Conservation (phyloP, 1,284 basidiomycete genomes). For the Apiotrichum siamense region DNA sequence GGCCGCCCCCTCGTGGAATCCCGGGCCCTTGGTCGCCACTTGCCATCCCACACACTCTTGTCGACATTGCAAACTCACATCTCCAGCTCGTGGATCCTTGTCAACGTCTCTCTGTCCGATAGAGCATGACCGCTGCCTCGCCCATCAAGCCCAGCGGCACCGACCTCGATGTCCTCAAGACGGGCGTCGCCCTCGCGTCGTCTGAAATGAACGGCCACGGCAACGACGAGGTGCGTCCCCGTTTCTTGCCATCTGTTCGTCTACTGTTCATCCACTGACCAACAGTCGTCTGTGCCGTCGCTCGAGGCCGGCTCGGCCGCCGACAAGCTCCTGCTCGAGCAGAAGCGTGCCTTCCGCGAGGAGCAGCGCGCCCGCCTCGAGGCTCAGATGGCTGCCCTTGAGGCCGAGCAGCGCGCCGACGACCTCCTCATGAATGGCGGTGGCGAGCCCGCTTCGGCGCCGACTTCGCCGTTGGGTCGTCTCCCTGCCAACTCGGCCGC, state of each 20-base stretch:
- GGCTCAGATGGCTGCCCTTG: slow-evolving; percentile 84
- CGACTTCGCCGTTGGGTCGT: slow-evolving; percentile 32
- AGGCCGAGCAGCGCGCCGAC: slow-evolving; percentile 77
- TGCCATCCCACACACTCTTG: not conserved
- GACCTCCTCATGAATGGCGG: slow-evolving; percentile 53
- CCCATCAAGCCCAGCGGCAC: slow-evolving; percentile 26
- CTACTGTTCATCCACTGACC: not conserved
- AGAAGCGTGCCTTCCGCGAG: slow-evolving; percentile 77
- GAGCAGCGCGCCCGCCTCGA: slow-evolving; percentile 84
- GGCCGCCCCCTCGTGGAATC: no score
- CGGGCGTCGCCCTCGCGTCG: slow-evolving; percentile 7
- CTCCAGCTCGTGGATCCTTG: slow-evolving; percentile 15
- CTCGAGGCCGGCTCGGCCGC: slow-evolving; percentile 6
- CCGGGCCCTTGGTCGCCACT: not conserved
- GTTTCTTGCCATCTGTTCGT: not conserved
- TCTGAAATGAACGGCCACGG: slow-evolving; percentile 32
- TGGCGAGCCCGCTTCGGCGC: slow-evolving; percentile 34
- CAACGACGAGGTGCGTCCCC: slow-evolving; percentile 32
- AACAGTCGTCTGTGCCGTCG: no score
- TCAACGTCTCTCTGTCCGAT: slow-evolving; percentile 1
- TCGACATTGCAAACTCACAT: not conserved
- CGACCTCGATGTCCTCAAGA: slow-evolving; percentile 21
- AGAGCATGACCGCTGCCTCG: slow-evolving; percentile 30
- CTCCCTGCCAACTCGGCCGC: slow-evolving; percentile 3
- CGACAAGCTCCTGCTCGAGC: slow-evolving; percentile 65